Conservation (phyloP, 305 asterid species). For the Ajuga reptans region DNA sequence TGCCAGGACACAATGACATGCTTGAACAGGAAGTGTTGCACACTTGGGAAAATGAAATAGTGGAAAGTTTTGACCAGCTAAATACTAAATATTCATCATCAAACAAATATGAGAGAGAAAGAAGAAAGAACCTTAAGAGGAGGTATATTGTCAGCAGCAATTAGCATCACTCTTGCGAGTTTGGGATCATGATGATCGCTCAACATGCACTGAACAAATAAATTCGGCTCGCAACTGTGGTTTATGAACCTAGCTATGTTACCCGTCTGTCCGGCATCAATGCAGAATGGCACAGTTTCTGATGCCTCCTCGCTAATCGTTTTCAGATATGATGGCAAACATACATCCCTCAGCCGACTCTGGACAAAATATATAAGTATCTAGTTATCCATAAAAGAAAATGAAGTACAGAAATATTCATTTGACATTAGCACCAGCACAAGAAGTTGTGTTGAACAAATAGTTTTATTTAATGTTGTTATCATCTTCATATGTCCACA, state of each 20-base stretch:
- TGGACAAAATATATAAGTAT: constrained; percentile 19
- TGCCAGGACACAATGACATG: too few species aligned
- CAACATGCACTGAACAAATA: constrained; percentile 77
- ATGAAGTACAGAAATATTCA: background rate
- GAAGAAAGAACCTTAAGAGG: constrained; percentile 51
- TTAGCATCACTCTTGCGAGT: constrained; percentile 57
- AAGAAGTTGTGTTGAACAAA: background rate
- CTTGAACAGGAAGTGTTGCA: too few species aligned
- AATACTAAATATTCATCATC: too few species aligned
- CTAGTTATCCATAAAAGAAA: background rate
- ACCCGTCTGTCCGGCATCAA: constrained; percentile 65
- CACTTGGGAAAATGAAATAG: background rate
- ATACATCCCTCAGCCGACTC: constrained; percentile 76
- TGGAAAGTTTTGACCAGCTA: background rate
- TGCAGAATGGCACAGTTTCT: constrained; percentile 66
- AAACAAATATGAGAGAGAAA: background rate
- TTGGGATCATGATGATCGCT: constrained; percentile 65
- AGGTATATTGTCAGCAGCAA: constrained; percentile 78
- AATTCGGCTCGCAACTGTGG: constrained; percentile 78
- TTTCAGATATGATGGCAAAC: constrained; percentile 42
- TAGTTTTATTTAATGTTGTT: too few species aligned
- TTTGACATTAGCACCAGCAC: background rate
- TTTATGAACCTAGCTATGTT: constrained; percentile 75
- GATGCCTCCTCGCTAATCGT: constrained; percentile 32
- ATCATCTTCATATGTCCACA: background rate